Evolutionary conservation across 139 green algal genomes (phyloP).

Genomic region (Desmodesmus armatus): DNA sequence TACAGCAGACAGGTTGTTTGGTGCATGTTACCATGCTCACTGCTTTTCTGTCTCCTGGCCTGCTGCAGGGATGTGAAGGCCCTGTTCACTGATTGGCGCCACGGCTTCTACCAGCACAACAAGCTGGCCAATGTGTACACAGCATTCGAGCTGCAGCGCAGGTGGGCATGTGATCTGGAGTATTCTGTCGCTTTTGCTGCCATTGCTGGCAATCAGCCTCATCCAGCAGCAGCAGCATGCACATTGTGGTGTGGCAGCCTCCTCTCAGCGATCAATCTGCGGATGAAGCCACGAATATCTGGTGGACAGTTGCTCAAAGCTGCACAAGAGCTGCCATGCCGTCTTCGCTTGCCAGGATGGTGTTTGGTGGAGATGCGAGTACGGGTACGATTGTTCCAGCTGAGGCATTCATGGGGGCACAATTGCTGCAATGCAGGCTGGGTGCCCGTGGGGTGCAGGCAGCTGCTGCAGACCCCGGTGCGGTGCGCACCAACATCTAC

Average conservation of each 20-base stretch:
- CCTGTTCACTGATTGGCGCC: conserved; percentile 47
- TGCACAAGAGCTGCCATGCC: neutral
- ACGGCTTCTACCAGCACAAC: conserved; percentile 57
- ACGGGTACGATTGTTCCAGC: too few relatives aligned
- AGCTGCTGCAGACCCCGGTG: conserved; percentile 73
- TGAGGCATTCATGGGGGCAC: neutral
- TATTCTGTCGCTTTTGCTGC: neutral
- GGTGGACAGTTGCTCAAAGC: neutral
- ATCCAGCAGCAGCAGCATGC: too few relatives aligned
- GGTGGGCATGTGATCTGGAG: neutral
- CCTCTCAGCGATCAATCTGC: neutral
- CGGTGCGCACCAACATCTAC: conserved; percentile 79
- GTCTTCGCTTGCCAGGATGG: too few relatives aligned
- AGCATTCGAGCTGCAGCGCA: conserved; percentile 48
- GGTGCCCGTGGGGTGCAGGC: conserved; percentile 34
- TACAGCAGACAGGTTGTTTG: neutral
- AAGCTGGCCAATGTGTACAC: conserved; percentile 72
- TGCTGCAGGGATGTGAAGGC: conserved; percentile 36
- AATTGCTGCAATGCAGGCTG: conserved; percentile 26
- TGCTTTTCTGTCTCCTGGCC: too few relatives aligned
- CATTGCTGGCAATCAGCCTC: neutral
- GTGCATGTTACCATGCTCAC: neutral
- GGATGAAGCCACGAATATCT: neutral
- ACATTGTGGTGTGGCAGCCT: neutral
- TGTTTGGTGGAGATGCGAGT: too few relatives aligned